A percentile compares a stretch with the other conserved stretches of the same genome.
Evolutionary conservation across 2,329 filamentous ascomycete species (phyloP).

Genomic region (Aspergillus nomiae): DNA sequence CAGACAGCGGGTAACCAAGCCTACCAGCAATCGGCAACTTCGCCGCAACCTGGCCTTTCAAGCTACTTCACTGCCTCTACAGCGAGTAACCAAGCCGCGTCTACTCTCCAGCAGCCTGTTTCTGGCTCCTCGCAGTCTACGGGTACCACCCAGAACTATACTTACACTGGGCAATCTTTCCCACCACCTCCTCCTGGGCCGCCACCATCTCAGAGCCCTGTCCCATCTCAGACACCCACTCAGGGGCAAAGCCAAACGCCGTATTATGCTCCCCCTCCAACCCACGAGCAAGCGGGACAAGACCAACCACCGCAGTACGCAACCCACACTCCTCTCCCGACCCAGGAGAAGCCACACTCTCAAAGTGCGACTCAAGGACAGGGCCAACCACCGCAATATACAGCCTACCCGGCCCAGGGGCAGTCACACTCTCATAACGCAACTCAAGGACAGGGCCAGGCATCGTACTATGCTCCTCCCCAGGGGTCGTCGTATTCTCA

Average conservation of each 20-base stretch:
- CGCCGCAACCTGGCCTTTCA: slow-evolving; percentile 8
- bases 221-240: slow-evolving; percentile 16
- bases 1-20: not conserved
- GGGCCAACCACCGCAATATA: no score
- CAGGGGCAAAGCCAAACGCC: slow-evolving; percentile 3
- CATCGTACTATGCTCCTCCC: not conserved
- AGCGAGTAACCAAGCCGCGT: not conserved
- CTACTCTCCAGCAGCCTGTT: slow-evolving; percentile 10
- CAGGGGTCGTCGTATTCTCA: not conserved
- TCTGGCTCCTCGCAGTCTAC: slow-evolving; percentile 14
- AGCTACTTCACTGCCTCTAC: not conserved
- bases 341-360: not conserved
- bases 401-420: no score
- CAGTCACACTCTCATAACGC: no score
- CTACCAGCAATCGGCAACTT: slow-evolving; percentile 8
- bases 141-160: slow-evolving; percentile 23
- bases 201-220: slow-evolving; percentile 16
- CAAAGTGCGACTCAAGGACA: not conserved
- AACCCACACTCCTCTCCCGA: not conserved
- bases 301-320: not conserved
- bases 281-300: not conserved
- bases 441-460: no score
- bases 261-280: not conserved
- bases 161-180: slow-evolving; percentile 37
- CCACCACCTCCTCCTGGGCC: slow-evolving; percentile 43